A percentile compares a stretch with the other conserved stretches of the same genome.
Evolutionary conservation across 2,329 filamentous ascomycete species (phyloP).

Genomic region (Juglanconis oblonga): DNA sequence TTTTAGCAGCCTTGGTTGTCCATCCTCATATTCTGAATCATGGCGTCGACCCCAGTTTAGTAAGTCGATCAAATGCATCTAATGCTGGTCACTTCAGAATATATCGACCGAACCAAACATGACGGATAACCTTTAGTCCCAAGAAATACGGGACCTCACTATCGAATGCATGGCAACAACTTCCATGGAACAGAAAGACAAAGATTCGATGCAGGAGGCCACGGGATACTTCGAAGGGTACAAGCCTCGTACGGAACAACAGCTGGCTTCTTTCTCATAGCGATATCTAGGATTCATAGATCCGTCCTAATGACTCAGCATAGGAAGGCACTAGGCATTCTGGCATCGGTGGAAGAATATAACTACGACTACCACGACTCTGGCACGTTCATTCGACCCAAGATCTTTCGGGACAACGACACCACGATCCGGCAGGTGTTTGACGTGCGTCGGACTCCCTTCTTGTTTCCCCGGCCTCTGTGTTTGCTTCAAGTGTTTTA

Average conservation of each 20-base stretch:
- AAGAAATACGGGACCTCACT: neutral
- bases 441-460: neutral
- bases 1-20: too few species aligned
- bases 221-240: neutral
- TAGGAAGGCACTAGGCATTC: neutral
- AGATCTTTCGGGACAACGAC: neutral
- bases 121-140: neutral
- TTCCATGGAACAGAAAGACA: neutral
- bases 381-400: neutral
- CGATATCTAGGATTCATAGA: neutral
- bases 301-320: neutral
- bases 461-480: too few species aligned
- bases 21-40: too few species aligned
- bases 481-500: too few species aligned
- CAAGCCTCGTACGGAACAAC: neutral
- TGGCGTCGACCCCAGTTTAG: too few species aligned
- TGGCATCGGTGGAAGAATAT: neutral
- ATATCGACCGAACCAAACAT: too few species aligned
- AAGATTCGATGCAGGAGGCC: neutral
- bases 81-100: too few species aligned
- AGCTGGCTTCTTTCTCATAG: neutral
- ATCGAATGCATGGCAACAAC: neutral
- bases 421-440: neutral
- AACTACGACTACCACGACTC: neutral
- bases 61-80: too few species aligned